Conservation (phyloP, 2,329 filamentous ascomycete genomes). For the Cytospora piceae region DNA sequence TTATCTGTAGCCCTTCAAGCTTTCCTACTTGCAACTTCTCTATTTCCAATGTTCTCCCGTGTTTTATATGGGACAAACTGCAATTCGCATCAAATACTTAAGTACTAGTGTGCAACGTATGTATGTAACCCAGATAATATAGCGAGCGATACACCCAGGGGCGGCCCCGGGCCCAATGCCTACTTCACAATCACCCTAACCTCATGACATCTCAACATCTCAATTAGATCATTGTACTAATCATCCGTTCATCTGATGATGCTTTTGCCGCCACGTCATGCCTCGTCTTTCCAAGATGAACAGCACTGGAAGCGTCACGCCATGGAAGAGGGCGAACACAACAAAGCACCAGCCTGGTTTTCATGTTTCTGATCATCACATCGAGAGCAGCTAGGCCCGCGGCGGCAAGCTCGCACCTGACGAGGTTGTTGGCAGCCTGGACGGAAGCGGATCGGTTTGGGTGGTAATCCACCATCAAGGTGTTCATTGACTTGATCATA, state of each 20-base stretch:
- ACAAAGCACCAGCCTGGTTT: conserved; percentile 1
- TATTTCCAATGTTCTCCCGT: no score
- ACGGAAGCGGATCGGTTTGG: conserved; percentile 1
- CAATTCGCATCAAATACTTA: no score
- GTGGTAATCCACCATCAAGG: neutral
- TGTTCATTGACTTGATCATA: neutral
- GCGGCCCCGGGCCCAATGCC: no score
- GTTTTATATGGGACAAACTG: no score
- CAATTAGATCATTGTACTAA: no score
- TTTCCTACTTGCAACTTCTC: no score
- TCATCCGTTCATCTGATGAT: neutral
- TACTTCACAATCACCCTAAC: no score
- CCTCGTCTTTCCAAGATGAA: neutral
- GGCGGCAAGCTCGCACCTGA: conserved; percentile 7
- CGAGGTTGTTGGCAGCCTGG: conserved; percentile 9
- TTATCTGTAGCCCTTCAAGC: no score
- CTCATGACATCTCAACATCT: no score
- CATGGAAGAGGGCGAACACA: neutral
- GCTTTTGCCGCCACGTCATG: neutral
- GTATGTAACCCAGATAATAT: no score
- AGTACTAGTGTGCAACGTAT: no score
- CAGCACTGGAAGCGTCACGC: conserved; percentile 1
- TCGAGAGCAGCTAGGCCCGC: neutral
- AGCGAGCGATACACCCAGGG: no score
- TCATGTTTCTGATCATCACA: conserved; percentile 1